These are phyloP conservation scores for Ganoderma lingzhi DNA, from an alignment of 1,284 basidiomycete species.

Conservation along the genomic window DNA sequence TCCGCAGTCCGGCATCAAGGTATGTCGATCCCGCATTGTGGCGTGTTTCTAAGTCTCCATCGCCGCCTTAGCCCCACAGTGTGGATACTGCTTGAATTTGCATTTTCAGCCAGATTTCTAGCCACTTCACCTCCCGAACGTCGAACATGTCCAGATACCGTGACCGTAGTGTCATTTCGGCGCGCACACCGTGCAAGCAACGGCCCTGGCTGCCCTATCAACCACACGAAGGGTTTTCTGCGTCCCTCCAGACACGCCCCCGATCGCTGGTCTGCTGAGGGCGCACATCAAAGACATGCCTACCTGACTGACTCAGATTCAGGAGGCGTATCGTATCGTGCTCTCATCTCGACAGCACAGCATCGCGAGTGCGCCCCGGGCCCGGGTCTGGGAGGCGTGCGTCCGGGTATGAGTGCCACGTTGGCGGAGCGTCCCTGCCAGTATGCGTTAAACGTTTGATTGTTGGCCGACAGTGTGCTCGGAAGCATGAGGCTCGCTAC, in stretches of 20 bases:
- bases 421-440: neutral
- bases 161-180: neutral
- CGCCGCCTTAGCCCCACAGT: neutral
- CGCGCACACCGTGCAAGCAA: neutral
- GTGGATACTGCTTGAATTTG: neutral
- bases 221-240: neutral
- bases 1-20: neutral
- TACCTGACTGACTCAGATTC: neutral
- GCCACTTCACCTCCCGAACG: neutral
- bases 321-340: neutral
- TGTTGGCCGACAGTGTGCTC: neutral
- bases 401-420: neutral
- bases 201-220: slow-evolving; percentile 1
- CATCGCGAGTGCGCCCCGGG: neutral
- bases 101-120: neutral
- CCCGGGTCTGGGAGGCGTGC: neutral
- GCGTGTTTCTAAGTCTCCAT: neutral
- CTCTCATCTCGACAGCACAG: neutral
- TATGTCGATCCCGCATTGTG: slow-evolving; percentile 1
- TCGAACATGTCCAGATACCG: neutral
- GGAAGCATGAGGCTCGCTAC: slow-evolving; percentile 7
- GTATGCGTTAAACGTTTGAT: neutral
- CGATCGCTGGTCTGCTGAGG: neutral
- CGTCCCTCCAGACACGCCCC: neutral
- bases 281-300: neutral